Evolutionary conservation across 2,329 filamentous ascomycete genomes (phyloP).

Genomic region (Epichloe coenophiala): DNA sequence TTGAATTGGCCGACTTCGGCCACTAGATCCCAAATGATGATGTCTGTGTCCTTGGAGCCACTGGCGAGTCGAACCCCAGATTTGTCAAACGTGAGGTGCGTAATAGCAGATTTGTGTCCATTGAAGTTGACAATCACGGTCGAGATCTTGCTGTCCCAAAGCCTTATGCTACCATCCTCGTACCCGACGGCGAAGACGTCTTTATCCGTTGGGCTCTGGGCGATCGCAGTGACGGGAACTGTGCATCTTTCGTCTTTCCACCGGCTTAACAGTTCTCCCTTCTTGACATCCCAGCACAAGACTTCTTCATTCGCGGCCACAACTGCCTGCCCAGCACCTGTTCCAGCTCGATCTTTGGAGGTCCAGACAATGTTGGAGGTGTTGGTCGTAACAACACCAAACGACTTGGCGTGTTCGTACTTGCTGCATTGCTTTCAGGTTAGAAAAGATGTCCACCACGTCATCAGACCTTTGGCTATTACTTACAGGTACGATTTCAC

Average conservation of each 20-base stretch:
- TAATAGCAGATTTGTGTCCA: conserved; percentile 89
- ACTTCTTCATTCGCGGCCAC: conserved; percentile 92
- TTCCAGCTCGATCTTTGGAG: conserved; percentile 39
- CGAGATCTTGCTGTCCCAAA: conserved; percentile 91
- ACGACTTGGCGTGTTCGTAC: conserved; percentile 87
- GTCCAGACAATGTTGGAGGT: conserved; percentile 87
- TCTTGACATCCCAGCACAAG: conserved; percentile 93
- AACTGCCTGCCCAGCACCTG: conserved; percentile 70
- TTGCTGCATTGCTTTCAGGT: conserved; percentile 43
- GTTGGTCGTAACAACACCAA: conserved; percentile 79
- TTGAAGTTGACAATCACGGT: conserved; percentile 90
- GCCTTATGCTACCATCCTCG: conserved; percentile 82
- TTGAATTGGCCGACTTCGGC: conserved; percentile 89
- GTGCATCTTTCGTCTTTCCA: conserved; percentile 78
- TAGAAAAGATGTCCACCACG: neutral
- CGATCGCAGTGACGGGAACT: conserved; percentile 74
- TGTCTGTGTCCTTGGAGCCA: conserved; percentile 85
- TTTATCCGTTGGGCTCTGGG: conserved; percentile 73
- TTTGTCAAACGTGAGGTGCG: conserved; percentile 70
- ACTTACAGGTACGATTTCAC: conserved; percentile 84
- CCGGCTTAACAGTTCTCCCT: conserved; percentile 69
- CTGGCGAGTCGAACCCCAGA: conserved; percentile 82
- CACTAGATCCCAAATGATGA: conserved; percentile 92
- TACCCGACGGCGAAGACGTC: conserved; percentile 94
- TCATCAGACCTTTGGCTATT: neutral